Evolutionary conservation across 1,139 yeast species (phyloP), one percentile per base, ranked within the genome.

Genomic region (Torulaspora pretoriensis): DNA sequence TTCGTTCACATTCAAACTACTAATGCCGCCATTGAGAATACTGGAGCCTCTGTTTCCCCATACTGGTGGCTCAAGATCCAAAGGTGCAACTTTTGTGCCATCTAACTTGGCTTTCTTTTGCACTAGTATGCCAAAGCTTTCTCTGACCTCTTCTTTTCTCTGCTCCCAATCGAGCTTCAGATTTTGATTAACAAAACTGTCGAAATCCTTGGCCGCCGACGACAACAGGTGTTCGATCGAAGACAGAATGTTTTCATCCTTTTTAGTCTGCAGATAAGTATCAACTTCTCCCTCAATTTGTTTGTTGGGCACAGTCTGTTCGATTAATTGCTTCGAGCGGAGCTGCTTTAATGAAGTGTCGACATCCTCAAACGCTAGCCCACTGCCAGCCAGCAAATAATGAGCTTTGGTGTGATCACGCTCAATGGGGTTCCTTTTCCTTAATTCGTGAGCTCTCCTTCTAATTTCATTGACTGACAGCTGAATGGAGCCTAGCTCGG

Each of bases 351-450:
- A 69, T 43, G 86, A 90, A 38, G 74, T 72, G 53, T 85, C 90
- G 38, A 92, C 82, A 46, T 88, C 95, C 57, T 88, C 96, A 35
- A 95, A 86, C 46, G 88, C 83, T 44, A 90, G 75, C 0, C 96
- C 97, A 60, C 94, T 84, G 0, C 94, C 86, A 2, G 97, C 96
- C 45, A 92, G 72, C 38, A 90, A 69, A 62, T 90, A 90, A 59
- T 89, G 97, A 0, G 97, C 97, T 57, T 84, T 86, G 2, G 96
- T 86, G 60, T 77, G 84, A 50, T 80, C 77, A 14, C 69, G 55
- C 27, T 65, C 66, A 23, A 46, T 59, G 63, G 63, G 59, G 8
- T 68, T 72, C 32, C 72, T 68, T 27, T 64, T 67, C 47, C 90
- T 74, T 55, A 85, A 68, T 46, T 75, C 76, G 47, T 72, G 73